These are phyloP conservation scores for Suillus placidus DNA, from an alignment of 768 basidiomycete species.

Conservation along the genomic window DNA sequence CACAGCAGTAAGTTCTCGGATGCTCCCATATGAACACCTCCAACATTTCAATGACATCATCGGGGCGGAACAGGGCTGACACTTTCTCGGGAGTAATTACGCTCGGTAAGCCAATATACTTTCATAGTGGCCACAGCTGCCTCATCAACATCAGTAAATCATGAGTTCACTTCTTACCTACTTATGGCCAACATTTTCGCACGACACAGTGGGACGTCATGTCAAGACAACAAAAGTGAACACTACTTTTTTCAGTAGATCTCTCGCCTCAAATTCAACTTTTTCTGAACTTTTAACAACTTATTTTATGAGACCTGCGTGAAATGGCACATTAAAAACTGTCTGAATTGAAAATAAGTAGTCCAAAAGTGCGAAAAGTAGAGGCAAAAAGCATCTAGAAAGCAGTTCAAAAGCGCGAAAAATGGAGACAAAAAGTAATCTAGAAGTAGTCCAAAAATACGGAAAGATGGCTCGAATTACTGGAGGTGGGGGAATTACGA, in stretches of 20 bases:
- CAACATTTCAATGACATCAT: neutral
- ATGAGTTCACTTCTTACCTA: neutral
- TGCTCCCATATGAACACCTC: neutral
- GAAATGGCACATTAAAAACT: neutral
- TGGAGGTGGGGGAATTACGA: no score
- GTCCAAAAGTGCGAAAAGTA: neutral
- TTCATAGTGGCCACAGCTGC: neutral
- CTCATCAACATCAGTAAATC: neutral
- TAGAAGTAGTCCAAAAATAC: no score
- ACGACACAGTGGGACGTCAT: neutral
- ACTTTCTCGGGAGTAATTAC: neutral
- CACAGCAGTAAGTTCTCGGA: neutral
- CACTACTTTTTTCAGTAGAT: neutral
- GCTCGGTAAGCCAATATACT: neutral
- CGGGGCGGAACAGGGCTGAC: neutral
- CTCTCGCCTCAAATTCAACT: neutral
- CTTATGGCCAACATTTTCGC: neutral
- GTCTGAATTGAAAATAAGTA: neutral
- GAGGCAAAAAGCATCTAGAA: neutral
- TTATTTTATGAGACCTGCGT: neutral
- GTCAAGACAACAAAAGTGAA: neutral
- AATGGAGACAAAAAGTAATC: no score
- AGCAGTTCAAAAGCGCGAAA: neutral
- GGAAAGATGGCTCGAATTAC: no score
- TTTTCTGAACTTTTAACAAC: neutral